Percentiles rank a stretch among this genome's conserved stretches.
Conservation (phyloP, 352 stramenopile species). For the Albugo candida region DNA sequence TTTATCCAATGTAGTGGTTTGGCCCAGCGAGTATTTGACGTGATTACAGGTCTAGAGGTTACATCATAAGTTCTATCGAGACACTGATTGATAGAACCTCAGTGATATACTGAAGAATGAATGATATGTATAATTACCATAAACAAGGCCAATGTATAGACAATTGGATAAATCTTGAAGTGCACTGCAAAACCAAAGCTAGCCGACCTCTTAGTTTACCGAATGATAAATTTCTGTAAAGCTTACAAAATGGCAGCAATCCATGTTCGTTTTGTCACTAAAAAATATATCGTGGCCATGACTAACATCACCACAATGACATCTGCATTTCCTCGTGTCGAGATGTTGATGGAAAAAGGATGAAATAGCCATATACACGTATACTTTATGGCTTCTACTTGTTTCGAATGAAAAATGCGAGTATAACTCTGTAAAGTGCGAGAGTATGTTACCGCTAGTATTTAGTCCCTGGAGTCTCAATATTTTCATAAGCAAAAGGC, state of each 20-base stretch:
- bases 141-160: slow-evolving; percentile 85
- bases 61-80: slow-evolving; percentile 29
- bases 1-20: slow-evolving; percentile 32
- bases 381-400: slow-evolving; percentile 4
- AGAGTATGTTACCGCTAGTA: slow-evolving; percentile 10
- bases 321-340: slow-evolving; percentile 95
- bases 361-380: slow-evolving; percentile 90
- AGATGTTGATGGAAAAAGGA: slow-evolving; percentile 97
- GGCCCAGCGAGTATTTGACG: slow-evolving; percentile 3
- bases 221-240: background rate
- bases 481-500: slow-evolving; percentile 77
- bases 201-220: background rate
- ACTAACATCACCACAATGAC: slow-evolving; percentile 88
- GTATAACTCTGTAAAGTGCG: background rate
- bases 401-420: background rate
- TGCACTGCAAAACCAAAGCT: slow-evolving; percentile 93
- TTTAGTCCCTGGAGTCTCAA: slow-evolving; percentile 41
- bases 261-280: slow-evolving; percentile 64
- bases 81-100: slow-evolving; percentile 21
- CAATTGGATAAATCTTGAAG: slow-evolving; percentile 97
- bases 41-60: background rate
- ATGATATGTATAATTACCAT: slow-evolving; percentile 24
- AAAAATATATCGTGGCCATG: slow-evolving; percentile 75
- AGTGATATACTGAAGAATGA: background rate
- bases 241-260: slow-evolving; percentile 45